Percentiles rank a stretch among this genome's conserved stretches.
These are phyloP conservation scores for Fraxinus anomala DNA, from an alignment of 257 asterid species.

Conservation along the genomic window DNA sequence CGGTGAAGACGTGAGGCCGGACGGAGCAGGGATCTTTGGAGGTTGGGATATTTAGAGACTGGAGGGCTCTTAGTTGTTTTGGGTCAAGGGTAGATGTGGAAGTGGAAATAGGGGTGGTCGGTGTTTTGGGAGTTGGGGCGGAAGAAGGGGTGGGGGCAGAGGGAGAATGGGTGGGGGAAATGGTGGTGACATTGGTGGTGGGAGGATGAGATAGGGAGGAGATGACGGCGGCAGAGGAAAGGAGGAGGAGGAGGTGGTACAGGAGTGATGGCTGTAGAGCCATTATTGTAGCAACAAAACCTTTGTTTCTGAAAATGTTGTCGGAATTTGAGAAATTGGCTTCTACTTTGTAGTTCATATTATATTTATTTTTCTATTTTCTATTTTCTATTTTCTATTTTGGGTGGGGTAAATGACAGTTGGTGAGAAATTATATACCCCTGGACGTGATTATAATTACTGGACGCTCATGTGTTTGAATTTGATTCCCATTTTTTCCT, in stretches of 20 bases:
- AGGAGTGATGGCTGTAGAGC: no score
- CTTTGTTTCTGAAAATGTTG: no score
- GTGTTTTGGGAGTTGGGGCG: slow-evolving; percentile 25
- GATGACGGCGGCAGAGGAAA: slow-evolving; percentile 17
- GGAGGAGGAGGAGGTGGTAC: slow-evolving; percentile 11
- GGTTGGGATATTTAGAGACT: slow-evolving; percentile 69
- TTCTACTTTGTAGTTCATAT: no score
- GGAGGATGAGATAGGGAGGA: background rate
- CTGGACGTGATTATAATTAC: no score
- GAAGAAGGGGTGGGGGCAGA: slow-evolving; percentile 11
- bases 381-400: no score
- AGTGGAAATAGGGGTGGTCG: slow-evolving; percentile 37
- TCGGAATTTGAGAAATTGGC: no score
- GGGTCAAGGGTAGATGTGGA: slow-evolving; percentile 79
- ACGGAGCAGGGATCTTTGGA: slow-evolving; percentile 70
- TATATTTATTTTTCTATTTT: no score
- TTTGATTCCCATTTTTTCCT: no score
- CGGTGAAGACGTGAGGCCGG: slow-evolving; percentile 46
- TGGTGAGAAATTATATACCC: no score
- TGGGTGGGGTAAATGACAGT: no score
- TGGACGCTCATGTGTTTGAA: no score
- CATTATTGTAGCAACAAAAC: no score
- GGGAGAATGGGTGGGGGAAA: slow-evolving; percentile 35
- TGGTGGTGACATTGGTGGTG: slow-evolving; percentile 33
- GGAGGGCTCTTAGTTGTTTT: slow-evolving; percentile 80